Evolutionary conservation across 2,329 filamentous ascomycete species (phyloP).

Genomic region (Bipolaris victoriae): DNA sequence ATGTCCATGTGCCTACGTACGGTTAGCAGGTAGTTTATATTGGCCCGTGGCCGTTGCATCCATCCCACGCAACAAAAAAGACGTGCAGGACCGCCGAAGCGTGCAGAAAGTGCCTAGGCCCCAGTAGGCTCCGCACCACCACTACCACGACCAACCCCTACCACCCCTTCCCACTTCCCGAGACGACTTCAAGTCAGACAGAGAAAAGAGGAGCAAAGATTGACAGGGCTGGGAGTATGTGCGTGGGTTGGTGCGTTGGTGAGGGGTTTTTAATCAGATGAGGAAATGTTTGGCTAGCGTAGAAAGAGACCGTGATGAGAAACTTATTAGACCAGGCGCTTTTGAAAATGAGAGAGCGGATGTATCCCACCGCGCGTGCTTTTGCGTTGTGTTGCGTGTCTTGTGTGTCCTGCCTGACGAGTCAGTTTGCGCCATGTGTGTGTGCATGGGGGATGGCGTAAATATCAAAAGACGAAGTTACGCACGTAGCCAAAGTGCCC

Average conservation of each 20-base stretch:
- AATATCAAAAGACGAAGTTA: neutral
- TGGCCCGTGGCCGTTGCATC: neutral
- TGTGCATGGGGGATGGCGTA: neutral
- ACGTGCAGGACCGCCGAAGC: conserved; percentile 2
- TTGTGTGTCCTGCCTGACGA: neutral
- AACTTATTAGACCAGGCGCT: no score
- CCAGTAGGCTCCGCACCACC: no score
- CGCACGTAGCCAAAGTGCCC: neutral
- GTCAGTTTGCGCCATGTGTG: neutral
- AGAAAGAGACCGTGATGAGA: no score
- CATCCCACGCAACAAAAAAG: neutral
- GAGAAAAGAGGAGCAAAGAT: conserved; percentile 3
- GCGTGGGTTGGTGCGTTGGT: neutral
- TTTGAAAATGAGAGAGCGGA: no score
- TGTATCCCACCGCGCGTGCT: no score
- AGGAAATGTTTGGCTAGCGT: no score
- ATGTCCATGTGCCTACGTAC: no score
- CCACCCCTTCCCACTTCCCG: no score
- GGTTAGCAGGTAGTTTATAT: neutral
- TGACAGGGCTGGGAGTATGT: neutral
- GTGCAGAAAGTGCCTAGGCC: no score
- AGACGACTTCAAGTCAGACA: neutral
- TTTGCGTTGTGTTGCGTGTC: neutral
- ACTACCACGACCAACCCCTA: no score
- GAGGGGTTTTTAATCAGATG: no score